phyloP scores from a whole-genome alignment of 1,139 yeast genomes.

The Arxiozyma bovina region DNA sequence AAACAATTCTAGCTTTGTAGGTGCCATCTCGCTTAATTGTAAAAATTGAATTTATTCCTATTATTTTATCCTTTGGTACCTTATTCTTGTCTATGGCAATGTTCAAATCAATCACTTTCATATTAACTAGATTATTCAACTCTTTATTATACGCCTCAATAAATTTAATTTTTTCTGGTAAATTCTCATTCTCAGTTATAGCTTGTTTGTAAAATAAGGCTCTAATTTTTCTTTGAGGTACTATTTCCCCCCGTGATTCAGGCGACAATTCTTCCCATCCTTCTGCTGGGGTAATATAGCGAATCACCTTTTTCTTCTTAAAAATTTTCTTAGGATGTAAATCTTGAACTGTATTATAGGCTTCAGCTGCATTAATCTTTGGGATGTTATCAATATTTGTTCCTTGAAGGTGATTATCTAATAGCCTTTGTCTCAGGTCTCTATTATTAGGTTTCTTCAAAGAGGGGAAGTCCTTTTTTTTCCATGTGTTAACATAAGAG shows the following conservation, averaged over 20 bases:
- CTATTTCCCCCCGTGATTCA: no score
- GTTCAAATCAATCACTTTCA: constrained; percentile 2
- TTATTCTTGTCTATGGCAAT: not conserved
- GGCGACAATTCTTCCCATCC: no score
- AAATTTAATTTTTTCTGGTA: not conserved
- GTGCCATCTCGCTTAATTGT: no score
- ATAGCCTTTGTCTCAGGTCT: not conserved
- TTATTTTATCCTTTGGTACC: not conserved
- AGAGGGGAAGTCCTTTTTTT: not conserved
- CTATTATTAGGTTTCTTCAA: not conserved
- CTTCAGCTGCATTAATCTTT: no score
- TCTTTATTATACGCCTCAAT: constrained; percentile 3
- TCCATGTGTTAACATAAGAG: not conserved
- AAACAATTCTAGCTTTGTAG: no score
- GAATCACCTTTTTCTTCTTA: not conserved
- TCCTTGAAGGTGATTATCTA: not conserved
- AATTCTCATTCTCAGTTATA: constrained; percentile 2
- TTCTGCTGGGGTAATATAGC: not conserved
- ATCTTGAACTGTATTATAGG: no score
- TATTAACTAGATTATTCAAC: constrained; percentile 1
- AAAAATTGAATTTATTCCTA: not conserved
- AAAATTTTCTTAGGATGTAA: no score
- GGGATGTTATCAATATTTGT: no score
- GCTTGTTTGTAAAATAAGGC: constrained; percentile 3
- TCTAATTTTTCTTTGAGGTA: not conserved